phyloP scores from a whole-genome alignment of 371 early-diverging fungal genomes.

The Vairimorpha apis region DNA sequence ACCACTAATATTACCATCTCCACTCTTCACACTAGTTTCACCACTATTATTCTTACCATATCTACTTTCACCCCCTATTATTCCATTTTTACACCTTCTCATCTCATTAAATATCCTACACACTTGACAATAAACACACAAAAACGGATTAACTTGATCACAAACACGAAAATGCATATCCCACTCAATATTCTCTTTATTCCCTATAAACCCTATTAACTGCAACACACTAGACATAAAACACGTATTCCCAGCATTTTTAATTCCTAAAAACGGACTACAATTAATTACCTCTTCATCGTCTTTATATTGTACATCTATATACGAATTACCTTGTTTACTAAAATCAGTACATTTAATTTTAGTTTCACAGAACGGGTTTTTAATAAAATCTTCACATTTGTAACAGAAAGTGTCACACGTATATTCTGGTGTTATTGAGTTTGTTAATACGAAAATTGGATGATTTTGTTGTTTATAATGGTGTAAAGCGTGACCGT shows the following conservation, averaged over 20 bases:
- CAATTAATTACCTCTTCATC: background rate
- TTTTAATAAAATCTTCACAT: slow-evolving; percentile 31
- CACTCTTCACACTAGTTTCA: no score
- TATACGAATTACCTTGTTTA: background rate
- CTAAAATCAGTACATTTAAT: slow-evolving; percentile 1
- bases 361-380: slow-evolving; percentile 3
- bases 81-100: background rate
- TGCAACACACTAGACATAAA: slow-evolving; percentile 60
- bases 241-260: slow-evolving; percentile 60
- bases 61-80: no score
- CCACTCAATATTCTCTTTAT: slow-evolving; percentile 18
- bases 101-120: slow-evolving; percentile 42
- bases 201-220: slow-evolving; percentile 39
- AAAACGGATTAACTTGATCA: slow-evolving; percentile 40
- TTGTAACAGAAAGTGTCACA: slow-evolving; percentile 56
- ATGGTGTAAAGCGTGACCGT: slow-evolving; percentile 85
- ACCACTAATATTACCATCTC: background rate
- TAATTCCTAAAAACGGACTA: slow-evolving; percentile 51
- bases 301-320: background rate
- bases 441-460: slow-evolving; percentile 66
- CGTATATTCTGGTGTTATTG: slow-evolving; percentile 28
- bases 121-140: slow-evolving; percentile 61
- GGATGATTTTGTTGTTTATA: slow-evolving; percentile 73
- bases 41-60: no score
- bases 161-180: slow-evolving; percentile 45